Evolutionary conservation across 2,329 filamentous ascomycete genomes (phyloP).

Genomic region (Aspergillus arachidicola): DNA sequence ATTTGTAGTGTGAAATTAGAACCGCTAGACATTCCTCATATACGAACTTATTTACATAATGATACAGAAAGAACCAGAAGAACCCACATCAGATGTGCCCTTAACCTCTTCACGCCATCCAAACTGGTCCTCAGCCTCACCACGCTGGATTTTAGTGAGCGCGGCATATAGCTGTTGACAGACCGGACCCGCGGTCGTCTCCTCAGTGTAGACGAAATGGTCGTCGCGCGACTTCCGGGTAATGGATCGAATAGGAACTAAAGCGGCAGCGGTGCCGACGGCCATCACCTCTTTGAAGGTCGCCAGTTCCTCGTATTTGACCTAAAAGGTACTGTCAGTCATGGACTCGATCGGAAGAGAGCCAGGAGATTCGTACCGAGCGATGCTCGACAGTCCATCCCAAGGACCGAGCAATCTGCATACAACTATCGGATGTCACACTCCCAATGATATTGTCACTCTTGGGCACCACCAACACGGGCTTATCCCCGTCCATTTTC

Average conservation of each 20-base stretch:
- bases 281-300: conserved; percentile 31
- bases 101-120: neutral
- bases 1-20: neutral
- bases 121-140: neutral
- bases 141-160: neutral
- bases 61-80: neutral
- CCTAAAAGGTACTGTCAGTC: conserved; percentile 4
- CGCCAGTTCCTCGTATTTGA: conserved; percentile 24
- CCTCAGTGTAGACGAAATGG: neutral
- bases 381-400: conserved; percentile 38
- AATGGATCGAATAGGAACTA: conserved; percentile 31
- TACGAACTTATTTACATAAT: neutral
- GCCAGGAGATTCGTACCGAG: conserved; percentile 15
- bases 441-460: conserved; percentile 32
- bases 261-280: conserved; percentile 28
- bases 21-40: neutral
- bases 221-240: conserved; percentile 20
- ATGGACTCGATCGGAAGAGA: neutral
- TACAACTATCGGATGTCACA: conserved; percentile 30
- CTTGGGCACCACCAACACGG: conserved; percentile 33
- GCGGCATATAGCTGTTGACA: neutral
- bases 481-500: conserved; percentile 20
- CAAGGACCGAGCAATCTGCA: conserved; percentile 28
- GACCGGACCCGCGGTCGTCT: neutral
- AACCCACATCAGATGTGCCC: neutral